Evolutionary conservation across 441 rosid genomes (phyloP).

Genomic region (Croton setiger): DNA sequence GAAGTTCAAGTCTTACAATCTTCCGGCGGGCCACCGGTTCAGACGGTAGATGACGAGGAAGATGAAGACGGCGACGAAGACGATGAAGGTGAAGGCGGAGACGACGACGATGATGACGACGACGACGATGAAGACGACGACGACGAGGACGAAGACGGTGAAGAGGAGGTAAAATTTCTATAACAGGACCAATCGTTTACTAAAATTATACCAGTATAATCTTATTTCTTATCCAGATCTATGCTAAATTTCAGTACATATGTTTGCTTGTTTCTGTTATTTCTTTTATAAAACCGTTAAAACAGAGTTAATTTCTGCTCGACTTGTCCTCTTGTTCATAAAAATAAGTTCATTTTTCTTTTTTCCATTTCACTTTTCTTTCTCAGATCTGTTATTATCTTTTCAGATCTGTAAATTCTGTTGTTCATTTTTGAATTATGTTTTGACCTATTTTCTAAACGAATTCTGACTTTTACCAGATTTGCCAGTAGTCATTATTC

Average conservation of each 20-base stretch:
- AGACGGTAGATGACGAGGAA: slow-evolving; percentile 42
- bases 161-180: slow-evolving; percentile 37
- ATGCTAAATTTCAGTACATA: not conserved
- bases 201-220: not conserved
- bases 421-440: not conserved
- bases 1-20: slow-evolving; percentile 53
- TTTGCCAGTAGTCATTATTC: not conserved
- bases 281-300: too few relatives aligned
- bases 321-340: not conserved
- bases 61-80: slow-evolving; percentile 43
- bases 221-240: slow-evolving; percentile 13
- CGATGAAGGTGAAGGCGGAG: slow-evolving; percentile 32
- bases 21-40: slow-evolving; percentile 53
- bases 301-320: too few relatives aligned
- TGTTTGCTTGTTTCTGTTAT: too few relatives aligned
- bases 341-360: not conserved
- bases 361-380: not conserved
- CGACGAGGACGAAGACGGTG: slow-evolving; percentile 32
- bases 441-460: not conserved
- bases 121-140: slow-evolving; percentile 43
- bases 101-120: slow-evolving; percentile 36
- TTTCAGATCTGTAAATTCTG: not conserved
- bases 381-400: slow-evolving; percentile 11
- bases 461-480: too few relatives aligned
- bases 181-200: too few relatives aligned